Evolutionary conservation across 768 basidiomycete genomes (phyloP).

Genomic region (Lepiota subincarnata): DNA sequence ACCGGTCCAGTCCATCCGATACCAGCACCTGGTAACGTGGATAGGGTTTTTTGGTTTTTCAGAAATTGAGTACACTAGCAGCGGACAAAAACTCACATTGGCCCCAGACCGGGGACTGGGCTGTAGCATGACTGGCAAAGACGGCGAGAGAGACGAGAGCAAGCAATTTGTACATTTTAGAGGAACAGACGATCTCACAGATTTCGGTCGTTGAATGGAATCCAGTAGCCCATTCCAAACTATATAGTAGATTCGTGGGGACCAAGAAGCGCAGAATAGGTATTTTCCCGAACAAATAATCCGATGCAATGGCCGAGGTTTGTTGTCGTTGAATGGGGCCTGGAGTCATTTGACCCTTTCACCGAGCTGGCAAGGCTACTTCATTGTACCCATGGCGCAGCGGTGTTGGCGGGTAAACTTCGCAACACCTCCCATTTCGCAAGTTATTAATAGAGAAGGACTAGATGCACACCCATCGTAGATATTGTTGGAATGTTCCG

Average conservation of each 20-base stretch:
- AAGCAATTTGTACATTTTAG: conserved; percentile 21
- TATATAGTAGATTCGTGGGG: not conserved
- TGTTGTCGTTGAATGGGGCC: not conserved
- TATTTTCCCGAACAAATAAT: not conserved
- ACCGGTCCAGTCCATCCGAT: conserved; percentile 31
- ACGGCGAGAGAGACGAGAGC: conserved; percentile 22
- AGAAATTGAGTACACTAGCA: not conserved
- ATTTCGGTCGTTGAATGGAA: not conserved
- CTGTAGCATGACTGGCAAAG: conserved; percentile 12
- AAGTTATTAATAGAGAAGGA: not conserved
- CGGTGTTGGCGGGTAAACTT: conserved; percentile 4
- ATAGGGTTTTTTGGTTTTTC: not conserved
- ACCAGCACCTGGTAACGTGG: conserved; percentile 21
- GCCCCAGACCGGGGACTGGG: conserved; percentile 30
- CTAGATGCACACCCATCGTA: not conserved
- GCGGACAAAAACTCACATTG: conserved; percentile 26
- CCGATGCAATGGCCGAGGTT: conserved; percentile 5
- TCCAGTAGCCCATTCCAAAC: not conserved
- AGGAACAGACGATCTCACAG: not conserved
- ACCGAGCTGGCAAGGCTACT: too few species aligned
- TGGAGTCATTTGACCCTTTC: conserved; percentile 3
- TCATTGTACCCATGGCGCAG: not conserved
- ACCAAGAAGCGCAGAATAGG: not conserved
- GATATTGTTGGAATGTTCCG: not conserved
- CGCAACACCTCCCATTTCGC: not conserved